These are phyloP conservation scores for Marvania coccoides DNA, from an alignment of 139 green algal genomes.

Conservation along the genomic window DNA sequence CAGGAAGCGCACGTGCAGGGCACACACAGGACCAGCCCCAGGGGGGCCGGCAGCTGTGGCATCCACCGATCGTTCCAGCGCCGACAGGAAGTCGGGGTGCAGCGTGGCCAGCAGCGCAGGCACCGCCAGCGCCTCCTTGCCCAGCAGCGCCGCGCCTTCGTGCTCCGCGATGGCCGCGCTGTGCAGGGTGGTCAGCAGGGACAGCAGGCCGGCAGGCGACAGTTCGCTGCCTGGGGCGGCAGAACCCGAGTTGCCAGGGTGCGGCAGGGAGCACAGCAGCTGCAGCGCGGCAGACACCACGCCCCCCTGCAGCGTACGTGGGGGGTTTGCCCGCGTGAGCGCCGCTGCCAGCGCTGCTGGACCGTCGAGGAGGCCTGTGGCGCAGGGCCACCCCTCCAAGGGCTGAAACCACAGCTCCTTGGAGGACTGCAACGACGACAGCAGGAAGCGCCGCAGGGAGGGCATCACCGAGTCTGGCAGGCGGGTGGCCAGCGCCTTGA, in stretches of 20 bases:
- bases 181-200: slow-evolving; percentile 35
- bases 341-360: slow-evolving; percentile 31
- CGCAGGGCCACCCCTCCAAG: slow-evolving; percentile 33
- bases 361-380: slow-evolving; percentile 48
- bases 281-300: slow-evolving; percentile 17
- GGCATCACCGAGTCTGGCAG: not conserved
- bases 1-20: not conserved
- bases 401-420: not conserved
- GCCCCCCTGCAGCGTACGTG: slow-evolving; percentile 30
- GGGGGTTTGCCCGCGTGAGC: slow-evolving; percentile 24
- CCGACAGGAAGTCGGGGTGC: slow-evolving; percentile 17
- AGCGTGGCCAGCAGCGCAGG: slow-evolving; percentile 34
- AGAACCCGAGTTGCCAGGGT: not conserved
- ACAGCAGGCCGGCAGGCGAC: slow-evolving; percentile 42
- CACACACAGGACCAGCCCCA: not conserved
- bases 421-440: not conserved
- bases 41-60: not conserved
- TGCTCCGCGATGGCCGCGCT: slow-evolving; percentile 25
- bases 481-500: not conserved
- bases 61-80: slow-evolving; percentile 3
- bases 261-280: not conserved
- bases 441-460: not conserved
- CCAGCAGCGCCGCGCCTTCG: slow-evolving; percentile 18
- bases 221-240: slow-evolving; percentile 36
- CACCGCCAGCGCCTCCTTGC: slow-evolving; percentile 23